phyloP scores from a whole-genome alignment of 2,329 filamentous ascomycete genomes.

The Fusarium sp. region DNA sequence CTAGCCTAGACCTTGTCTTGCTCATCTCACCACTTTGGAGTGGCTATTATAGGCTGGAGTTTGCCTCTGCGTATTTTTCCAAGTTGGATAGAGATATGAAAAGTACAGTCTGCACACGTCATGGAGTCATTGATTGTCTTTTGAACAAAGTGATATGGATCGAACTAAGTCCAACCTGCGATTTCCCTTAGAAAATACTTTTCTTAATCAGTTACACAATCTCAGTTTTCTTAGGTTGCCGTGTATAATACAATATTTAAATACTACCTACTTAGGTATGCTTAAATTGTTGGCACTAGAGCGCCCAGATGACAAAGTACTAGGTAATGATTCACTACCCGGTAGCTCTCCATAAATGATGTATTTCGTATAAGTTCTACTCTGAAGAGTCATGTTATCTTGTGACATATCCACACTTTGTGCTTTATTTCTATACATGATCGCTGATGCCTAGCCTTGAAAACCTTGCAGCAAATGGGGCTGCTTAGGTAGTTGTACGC shows the following conservation, averaged over 20 bases:
- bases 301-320: too few relatives aligned
- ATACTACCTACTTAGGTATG: too few relatives aligned
- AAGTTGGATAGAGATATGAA: not conserved
- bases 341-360: not conserved
- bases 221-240: too few relatives aligned
- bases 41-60: not conserved
- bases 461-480: not conserved
- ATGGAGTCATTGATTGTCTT: too few relatives aligned
- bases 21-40: not conserved
- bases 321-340: not conserved
- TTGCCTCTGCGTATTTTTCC: not conserved
- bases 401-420: not conserved
- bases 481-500: too few relatives aligned
- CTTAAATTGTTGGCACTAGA: too few relatives aligned
- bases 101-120: not conserved
- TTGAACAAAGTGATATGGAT: too few relatives aligned
- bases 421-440: not conserved
- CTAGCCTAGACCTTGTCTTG: constrained; percentile 1
- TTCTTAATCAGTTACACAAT: too few relatives aligned
- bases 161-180: too few relatives aligned
- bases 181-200: too few relatives aligned
- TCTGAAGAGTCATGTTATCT: not conserved
- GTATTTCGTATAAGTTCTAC: not conserved
- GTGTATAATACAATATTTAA: too few relatives aligned
- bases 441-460: too few relatives aligned